Evolutionary conservation across 1,284 basidiomycete species (phyloP), one percentile per base, ranked within the genome.

Genomic region (Trametes hirsuta): DNA sequence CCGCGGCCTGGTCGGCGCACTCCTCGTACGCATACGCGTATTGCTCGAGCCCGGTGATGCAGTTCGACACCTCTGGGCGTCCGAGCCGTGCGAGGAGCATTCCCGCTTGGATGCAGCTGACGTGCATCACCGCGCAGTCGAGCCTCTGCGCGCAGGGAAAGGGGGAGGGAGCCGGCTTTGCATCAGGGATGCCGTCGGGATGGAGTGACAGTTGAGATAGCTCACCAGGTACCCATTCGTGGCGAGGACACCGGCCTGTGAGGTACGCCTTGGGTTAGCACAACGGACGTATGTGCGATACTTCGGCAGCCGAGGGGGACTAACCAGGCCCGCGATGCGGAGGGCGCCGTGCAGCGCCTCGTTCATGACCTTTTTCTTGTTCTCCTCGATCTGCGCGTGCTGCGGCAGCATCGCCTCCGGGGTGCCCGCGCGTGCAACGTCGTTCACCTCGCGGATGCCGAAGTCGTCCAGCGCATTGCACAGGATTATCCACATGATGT

Each of bases 1-100:
- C 84, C 39, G 81, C 79, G 1, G 92, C 90, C 66, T 90, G 85
- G 35, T 92, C 90, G 55, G 87, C 90, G 48, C 91, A 88, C 69
- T 95, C 92, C 70, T 94, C 94, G 68, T 93, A 93, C 18, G 90
- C 88, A 67, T 87, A 84, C 68, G 87, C 90, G 72, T 96, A 96
- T 75, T 97, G 95, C 67, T 91, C 84, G 46, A 97, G 80, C 5
- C 91, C 95, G 9, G 82, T 84, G 66, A 96, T 88, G 71, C 94
- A 95, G 68, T 90, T 89, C 56, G 82, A 76, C 24, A 91, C 90
- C 75, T 97, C 95, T 3, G 86, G 86, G 21, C 91, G 85, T 4
- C 89, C 92, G 35, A 90, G 77, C n/a, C 86, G 82, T 3, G 93
- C 94, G 53, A 96, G 84, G n/a, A 93, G 79, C 52, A 82, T 84